Base-by-base conservation (phyloP, 306 rosid species). In the Adenanthera pavonina region DNA sequence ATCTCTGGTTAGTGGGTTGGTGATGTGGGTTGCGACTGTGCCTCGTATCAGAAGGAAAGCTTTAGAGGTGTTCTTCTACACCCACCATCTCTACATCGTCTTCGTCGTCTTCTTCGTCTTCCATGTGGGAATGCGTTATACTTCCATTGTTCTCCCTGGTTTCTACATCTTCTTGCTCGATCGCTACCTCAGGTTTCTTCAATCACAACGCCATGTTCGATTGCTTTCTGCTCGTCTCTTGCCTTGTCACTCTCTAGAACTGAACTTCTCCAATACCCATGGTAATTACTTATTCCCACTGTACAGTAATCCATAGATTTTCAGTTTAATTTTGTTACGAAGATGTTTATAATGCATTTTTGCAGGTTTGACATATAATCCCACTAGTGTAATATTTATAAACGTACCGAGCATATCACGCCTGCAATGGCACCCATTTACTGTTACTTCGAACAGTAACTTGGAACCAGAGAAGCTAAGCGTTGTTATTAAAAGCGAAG, bases 351-450 rank as follows among this genome's bases (percentile, higher is more conserved):
- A 25, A 25, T 1, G 30, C 30, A 25, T n/a, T 1, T 25, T 36
- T 30, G 44, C 75, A 94, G 98, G 85, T 10, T 84, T 94, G 86
- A 89, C 83, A 25, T 95, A 90, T 25, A 87, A 79, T 65, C 94
- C 97, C 8, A 90, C 92, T 14, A 93, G 97, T 88, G 69, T 84
- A 2, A 81, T 90, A 85, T 92, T 92, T 80, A 80, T 95, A 64
- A 95, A 92, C 67, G 74, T 91, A 44, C 98, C 97, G 10, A 86
- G 83, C 74, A 84, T 92, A 78, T 91, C 98, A 52, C 90, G 90
- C 83, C 74, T 95, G n/a, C 98, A 95, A 53, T 95, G 97, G 97
- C 98, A 95, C 84, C 98, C 98, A 36, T 95, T 90, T 77, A 92
- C 97, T 1, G 16, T 92, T 9, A 88, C 91, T 86, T 92, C 98